These are phyloP conservation scores for Mucor irregularis DNA, from an alignment of 371 early-diverging fungal genomes.

Conservation along the genomic window DNA sequence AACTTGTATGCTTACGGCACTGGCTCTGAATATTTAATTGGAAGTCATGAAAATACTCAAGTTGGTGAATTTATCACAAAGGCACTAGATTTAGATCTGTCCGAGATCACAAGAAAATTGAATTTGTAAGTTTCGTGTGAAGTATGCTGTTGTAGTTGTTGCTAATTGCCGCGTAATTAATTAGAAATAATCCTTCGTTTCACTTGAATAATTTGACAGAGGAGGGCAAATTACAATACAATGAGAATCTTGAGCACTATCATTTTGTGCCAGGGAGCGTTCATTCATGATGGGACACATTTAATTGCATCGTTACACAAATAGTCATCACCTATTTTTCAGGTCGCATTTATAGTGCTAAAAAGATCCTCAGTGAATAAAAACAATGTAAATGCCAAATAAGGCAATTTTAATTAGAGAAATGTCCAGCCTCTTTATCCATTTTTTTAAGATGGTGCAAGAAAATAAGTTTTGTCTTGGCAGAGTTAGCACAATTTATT, in stretches of 20 bases:
- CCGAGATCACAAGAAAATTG: conserved; percentile 59
- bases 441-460: no score
- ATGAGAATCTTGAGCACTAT: conserved; percentile 36
- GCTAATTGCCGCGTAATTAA: background rate
- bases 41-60: conserved; percentile 85
- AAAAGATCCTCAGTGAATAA: no score
- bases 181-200: conserved; percentile 29
- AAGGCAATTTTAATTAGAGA: no score
- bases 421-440: no score
- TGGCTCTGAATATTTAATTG: conserved; percentile 47
- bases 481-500: no score
- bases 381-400: no score
- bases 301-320: background rate
- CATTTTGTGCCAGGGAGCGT: conserved; percentile 10
- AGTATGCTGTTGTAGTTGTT: background rate
- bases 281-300: background rate
- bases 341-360: no score
- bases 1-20: conserved; percentile 84
- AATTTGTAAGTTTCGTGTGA: conserved; percentile 31
- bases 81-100: conserved; percentile 66
- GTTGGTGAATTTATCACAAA: conserved; percentile 76
- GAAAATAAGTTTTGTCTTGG: no score
- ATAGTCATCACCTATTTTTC: no score
- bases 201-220: conserved; percentile 25
- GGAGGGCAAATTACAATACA: conserved; percentile 33